Conservation (phyloP, 2,329 filamentous ascomycete genomes). For the Fusarium domesticum region DNA sequence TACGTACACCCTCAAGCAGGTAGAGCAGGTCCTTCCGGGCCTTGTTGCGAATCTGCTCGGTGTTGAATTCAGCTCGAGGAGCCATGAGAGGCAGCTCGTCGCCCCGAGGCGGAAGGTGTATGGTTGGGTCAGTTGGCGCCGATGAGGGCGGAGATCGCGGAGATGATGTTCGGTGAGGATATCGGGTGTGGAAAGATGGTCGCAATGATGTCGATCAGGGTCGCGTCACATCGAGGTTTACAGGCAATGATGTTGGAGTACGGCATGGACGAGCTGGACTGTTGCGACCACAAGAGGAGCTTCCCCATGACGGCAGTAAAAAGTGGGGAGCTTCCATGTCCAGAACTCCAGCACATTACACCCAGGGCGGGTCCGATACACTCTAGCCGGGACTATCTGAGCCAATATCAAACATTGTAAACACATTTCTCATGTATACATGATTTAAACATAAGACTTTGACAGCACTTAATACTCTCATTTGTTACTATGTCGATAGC, state of each 20-base stretch:
- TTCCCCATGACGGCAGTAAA: conserved; percentile 20
- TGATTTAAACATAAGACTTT: too few species aligned
- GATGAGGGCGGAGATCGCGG: conserved; percentile 2
- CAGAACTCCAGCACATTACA: background rate
- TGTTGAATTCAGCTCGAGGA: conserved; percentile 68
- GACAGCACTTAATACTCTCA: too few species aligned
- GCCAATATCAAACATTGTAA: background rate
- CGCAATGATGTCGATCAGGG: too few species aligned
- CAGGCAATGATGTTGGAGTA: too few species aligned
- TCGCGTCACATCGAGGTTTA: too few species aligned
- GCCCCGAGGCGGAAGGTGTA: background rate
- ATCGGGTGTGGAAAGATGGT: background rate
- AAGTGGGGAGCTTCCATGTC: conserved; percentile 14
- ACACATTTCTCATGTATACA: background rate
- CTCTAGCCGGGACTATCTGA: background rate
- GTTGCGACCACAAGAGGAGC: conserved; percentile 6
- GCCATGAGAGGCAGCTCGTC: conserved; percentile 59
- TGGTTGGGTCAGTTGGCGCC: background rate
- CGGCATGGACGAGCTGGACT: too few species aligned
- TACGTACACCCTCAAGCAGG: conserved; percentile 91
- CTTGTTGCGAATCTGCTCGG: conserved; percentile 73
- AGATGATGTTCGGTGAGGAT: background rate
- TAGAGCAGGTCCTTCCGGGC: conserved; percentile 85
- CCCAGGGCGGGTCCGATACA: background rate
- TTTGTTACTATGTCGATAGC: too few species aligned